A percentile compares a stretch with the other conserved stretches of the same genome.
phyloP scores from a whole-genome alignment of 2,329 filamentous ascomycete species.

The Westerdykella sp. region DNA sequence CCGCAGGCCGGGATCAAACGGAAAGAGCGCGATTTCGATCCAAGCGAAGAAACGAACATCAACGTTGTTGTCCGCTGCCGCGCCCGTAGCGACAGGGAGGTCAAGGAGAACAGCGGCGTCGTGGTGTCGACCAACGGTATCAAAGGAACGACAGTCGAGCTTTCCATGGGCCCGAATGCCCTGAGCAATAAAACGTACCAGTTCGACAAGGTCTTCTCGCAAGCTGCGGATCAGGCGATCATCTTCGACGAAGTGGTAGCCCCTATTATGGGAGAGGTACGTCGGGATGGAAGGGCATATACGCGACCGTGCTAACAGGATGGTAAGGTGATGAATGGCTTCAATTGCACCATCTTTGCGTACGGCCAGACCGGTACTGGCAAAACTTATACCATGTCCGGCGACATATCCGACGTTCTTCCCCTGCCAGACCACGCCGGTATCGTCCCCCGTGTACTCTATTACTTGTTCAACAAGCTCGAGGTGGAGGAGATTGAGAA shows the following conservation, averaged over 20 bases:
- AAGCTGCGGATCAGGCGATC: slow-evolving; percentile 87
- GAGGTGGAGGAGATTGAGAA: slow-evolving; percentile 71
- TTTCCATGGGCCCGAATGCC: slow-evolving; percentile 89
- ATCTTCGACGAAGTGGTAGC: slow-evolving; percentile 93
- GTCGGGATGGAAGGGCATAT: neutral
- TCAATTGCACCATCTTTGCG: slow-evolving; percentile 97
- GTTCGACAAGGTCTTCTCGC: slow-evolving; percentile 96
- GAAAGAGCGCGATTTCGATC: slow-evolving; percentile 78
- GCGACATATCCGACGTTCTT: slow-evolving; percentile 88
- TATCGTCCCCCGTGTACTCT: slow-evolving; percentile 87
- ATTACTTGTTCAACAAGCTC: slow-evolving; percentile 79
- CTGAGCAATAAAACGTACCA: slow-evolving; percentile 93
- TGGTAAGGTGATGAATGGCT: slow-evolving; percentile 77
- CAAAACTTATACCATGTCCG: slow-evolving; percentile 99
- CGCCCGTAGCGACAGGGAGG: slow-evolving; percentile 85
- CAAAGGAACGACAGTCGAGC: slow-evolving; percentile 73
- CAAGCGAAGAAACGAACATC: slow-evolving; percentile 84
- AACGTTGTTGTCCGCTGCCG: slow-evolving; percentile 94
- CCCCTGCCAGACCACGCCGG: slow-evolving; percentile 86
- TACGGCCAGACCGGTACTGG: slow-evolving; percentile 97
- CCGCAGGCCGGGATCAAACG: slow-evolving; percentile 63
- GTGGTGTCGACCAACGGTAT: slow-evolving; percentile 84
- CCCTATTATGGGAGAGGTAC: slow-evolving; percentile 85
- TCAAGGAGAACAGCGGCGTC: slow-evolving; percentile 89
- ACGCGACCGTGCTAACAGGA: slow-evolving; percentile 4